phyloP scores from a whole-genome alignment of 192 early-diverging fungal species.

The Neocallimastix lanati region DNA sequence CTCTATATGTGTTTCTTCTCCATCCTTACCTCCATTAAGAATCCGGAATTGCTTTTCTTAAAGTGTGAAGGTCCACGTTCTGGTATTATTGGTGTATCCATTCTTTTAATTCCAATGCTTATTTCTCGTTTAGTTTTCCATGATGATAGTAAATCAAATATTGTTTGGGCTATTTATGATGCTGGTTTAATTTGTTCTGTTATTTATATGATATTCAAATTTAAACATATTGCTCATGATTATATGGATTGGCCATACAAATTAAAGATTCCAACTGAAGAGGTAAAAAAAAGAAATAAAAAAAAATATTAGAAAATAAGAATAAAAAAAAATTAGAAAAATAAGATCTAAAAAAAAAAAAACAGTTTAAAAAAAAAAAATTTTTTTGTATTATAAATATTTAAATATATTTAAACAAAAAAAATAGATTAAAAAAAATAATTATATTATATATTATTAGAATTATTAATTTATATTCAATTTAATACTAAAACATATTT shows the following conservation, averaged over 20 bases:
- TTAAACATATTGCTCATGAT: constrained; percentile 5
- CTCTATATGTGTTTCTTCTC: constrained; percentile 14
- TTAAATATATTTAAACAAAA: too few relatives aligned
- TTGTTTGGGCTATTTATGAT: constrained; percentile 10
- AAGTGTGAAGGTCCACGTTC: constrained; percentile 13
- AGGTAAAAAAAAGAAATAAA: too few relatives aligned
- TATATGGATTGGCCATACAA: constrained; percentile 15
- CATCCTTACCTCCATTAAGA: constrained; percentile 7
- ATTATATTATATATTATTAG: too few relatives aligned
- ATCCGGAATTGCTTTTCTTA: constrained; percentile 14
- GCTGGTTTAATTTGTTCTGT: constrained; percentile 3
- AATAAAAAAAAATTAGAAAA: too few relatives aligned
- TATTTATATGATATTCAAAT: constrained; percentile 9
- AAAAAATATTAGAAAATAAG: too few relatives aligned
- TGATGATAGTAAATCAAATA: background rate
- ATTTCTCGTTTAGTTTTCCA: constrained; percentile 8
- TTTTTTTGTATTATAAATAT: too few relatives aligned
- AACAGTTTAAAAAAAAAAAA: too few relatives aligned
- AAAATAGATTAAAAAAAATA: too few relatives aligned
- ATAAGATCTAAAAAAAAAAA: too few relatives aligned
- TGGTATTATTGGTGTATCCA: constrained; percentile 7
- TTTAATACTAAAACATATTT: too few relatives aligned
- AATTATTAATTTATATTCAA: too few relatives aligned
- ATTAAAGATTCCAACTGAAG: constrained; percentile 9
- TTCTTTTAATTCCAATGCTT: constrained; percentile 11